Conservation (phyloP, 352 stramenopile genomes). For the Phytophthora sansomeana region DNA sequence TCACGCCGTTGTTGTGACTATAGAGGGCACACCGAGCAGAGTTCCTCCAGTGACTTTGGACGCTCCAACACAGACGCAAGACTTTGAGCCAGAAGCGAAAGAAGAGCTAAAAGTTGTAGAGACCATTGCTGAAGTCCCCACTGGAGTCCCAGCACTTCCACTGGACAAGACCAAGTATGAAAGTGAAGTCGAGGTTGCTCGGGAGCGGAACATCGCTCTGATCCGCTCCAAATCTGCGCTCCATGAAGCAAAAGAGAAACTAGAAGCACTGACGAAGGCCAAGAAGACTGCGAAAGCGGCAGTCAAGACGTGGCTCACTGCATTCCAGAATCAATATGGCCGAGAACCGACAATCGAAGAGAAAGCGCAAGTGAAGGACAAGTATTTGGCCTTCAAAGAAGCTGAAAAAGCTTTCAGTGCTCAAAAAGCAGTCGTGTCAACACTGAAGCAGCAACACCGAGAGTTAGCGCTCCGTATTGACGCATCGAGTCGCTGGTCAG, state of each 20-base stretch:
- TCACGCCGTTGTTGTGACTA: slow-evolving; percentile 42
- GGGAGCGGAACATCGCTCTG: slow-evolving; percentile 50
- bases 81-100: slow-evolving; percentile 11
- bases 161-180: slow-evolving; percentile 50
- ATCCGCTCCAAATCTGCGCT: slow-evolving; percentile 56
- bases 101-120: neutral
- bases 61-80: slow-evolving; percentile 19
- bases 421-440: slow-evolving; percentile 46
- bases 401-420: slow-evolving; percentile 59
- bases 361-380: slow-evolving; percentile 77
- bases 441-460: slow-evolving; percentile 60
- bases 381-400: slow-evolving; percentile 83
- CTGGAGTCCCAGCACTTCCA: slow-evolving; percentile 10
- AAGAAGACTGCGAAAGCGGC: slow-evolving; percentile 64
- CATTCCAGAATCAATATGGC: slow-evolving; percentile 56
- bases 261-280: slow-evolving; percentile 41
- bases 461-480: slow-evolving; percentile 57
- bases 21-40: slow-evolving; percentile 34
- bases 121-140: neutral
- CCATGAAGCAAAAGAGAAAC: slow-evolving; percentile 37
- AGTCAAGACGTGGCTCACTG: slow-evolving; percentile 74
- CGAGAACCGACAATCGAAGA: slow-evolving; percentile 80
- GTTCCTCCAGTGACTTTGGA: slow-evolving; percentile 11
- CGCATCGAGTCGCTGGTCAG: slow-evolving; percentile 57
- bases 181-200: slow-evolving; percentile 52